Conservation (phyloP, 345 rosid genomes). For the Anastatica hierochuntica region DNA sequence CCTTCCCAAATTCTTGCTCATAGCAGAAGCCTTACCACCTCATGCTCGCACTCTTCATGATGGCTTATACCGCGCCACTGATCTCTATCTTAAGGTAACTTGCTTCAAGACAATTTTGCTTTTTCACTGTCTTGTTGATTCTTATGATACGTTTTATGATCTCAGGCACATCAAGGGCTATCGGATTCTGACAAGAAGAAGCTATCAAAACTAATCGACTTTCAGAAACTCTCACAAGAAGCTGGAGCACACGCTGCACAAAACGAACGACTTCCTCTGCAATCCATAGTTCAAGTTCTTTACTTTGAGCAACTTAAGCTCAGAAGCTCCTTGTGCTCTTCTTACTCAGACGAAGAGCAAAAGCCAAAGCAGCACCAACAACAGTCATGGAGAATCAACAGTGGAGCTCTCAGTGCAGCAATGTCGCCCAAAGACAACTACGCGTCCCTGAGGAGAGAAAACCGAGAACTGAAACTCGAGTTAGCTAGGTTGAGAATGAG, state of each 20-base stretch:
- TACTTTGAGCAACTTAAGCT: constrained; percentile 92
- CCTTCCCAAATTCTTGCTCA: constrained; percentile 72
- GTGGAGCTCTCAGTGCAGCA: constrained; percentile 91
- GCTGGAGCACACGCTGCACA: constrained; percentile 98
- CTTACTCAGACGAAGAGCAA: constrained; percentile 55
- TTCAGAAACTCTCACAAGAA: constrained; percentile 94
- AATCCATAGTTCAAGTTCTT: constrained; percentile 91
- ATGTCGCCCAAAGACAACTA: constrained; percentile 97
- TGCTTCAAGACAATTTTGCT: neutral
- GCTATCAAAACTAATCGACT: constrained; percentile 72
- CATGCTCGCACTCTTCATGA: constrained; percentile 91
- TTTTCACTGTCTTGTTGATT: no score
- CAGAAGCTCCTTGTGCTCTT: constrained; percentile 58
- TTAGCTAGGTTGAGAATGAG: constrained; percentile 85
- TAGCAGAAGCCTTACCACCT: constrained; percentile 74
- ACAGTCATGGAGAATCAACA: constrained; percentile 85
- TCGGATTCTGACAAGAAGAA: constrained; percentile 76
- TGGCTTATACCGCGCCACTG: constrained; percentile 82
- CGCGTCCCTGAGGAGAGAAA: constrained; percentile 86
- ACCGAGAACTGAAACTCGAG: constrained; percentile 91
- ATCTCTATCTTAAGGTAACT: constrained; percentile 76
- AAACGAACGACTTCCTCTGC: constrained; percentile 91
- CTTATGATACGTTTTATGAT: no score
- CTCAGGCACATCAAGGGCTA: constrained; percentile 77
- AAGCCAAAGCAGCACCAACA: constrained; percentile 46